These are phyloP conservation scores for Phlebopus sp. DNA, from an alignment of 1,284 basidiomycete species.

Conservation along the genomic window DNA sequence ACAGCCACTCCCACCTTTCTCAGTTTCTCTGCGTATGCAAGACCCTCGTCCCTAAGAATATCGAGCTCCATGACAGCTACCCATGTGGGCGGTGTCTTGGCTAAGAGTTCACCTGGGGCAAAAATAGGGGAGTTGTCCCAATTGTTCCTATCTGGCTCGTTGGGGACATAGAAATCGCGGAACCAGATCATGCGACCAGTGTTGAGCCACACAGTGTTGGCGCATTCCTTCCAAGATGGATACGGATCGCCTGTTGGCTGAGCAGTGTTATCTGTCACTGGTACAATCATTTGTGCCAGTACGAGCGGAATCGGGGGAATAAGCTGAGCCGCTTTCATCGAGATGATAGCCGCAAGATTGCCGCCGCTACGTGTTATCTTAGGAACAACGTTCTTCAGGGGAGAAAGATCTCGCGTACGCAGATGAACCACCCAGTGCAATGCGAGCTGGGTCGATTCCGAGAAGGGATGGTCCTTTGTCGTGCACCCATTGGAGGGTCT, in stretches of 20 bases:
- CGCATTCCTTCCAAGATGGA: slow-evolving; percentile 48
- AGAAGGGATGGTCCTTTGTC: slow-evolving; percentile 38
- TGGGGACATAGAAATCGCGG: slow-evolving; percentile 47
- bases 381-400: not conserved
- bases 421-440: slow-evolving; percentile 56
- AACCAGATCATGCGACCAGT: slow-evolving; percentile 55
- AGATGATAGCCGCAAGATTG: slow-evolving; percentile 49
- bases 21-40: slow-evolving; percentile 49
- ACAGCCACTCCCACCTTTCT: slow-evolving; percentile 42
- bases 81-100: slow-evolving; percentile 43
- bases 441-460: slow-evolving; percentile 36
- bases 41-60: slow-evolving; percentile 52
- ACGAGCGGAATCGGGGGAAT: slow-evolving; percentile 41
- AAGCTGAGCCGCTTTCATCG: slow-evolving; percentile 44
- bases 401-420: slow-evolving; percentile 33
- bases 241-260: slow-evolving; percentile 33
- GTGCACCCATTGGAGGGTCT: slow-evolving; percentile 49
- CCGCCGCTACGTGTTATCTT: slow-evolving; percentile 39
- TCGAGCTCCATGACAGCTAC: slow-evolving; percentile 52
- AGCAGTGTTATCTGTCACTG: slow-evolving; percentile 35
- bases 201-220: slow-evolving; percentile 44
- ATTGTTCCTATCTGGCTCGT: slow-evolving; percentile 40
- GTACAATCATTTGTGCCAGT: slow-evolving; percentile 48
- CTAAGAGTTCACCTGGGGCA: slow-evolving; percentile 46
- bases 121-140: slow-evolving; percentile 54